A percentile compares a stretch with the other conserved stretches of the same genome.
Evolutionary conservation across 371 early-diverging fungal species (phyloP).

Genomic region (Mucor sp.): DNA sequence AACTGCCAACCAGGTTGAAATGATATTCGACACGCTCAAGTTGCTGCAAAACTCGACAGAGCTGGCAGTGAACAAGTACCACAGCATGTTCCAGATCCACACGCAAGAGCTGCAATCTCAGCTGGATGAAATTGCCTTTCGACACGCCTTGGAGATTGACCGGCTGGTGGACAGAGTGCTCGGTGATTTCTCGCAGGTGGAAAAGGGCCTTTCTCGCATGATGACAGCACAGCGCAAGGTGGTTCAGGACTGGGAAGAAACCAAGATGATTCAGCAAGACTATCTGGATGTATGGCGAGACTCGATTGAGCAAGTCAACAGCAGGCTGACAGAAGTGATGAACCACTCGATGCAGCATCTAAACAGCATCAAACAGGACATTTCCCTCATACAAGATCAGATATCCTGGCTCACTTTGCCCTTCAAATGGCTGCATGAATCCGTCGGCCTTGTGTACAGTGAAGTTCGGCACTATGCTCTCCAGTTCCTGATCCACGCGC

Average conservation of each 20-base stretch:
- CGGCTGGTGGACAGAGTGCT: background rate
- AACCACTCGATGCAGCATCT: background rate
- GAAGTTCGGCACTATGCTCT: background rate
- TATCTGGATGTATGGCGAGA: slow-evolving; percentile 2
- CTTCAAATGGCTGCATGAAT: background rate
- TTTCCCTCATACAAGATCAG: background rate
- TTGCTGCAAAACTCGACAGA: slow-evolving; percentile 12
- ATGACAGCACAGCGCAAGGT: background rate
- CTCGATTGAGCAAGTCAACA: background rate
- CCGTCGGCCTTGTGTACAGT: background rate
- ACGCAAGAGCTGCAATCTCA: background rate
- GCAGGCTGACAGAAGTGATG: background rate
- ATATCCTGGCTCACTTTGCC: background rate
- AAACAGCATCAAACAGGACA: background rate
- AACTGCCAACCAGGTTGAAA: slow-evolving; percentile 5
- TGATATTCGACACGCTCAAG: slow-evolving; percentile 2
- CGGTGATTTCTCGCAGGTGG: background rate
- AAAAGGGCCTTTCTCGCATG: slow-evolving; percentile 1
- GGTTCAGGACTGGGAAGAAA: background rate
- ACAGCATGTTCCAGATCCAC: background rate
- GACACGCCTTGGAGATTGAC: background rate
- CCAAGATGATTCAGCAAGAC: slow-evolving; percentile 1
- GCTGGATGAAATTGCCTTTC: background rate
- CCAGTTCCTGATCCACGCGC: background rate
- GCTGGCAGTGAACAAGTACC: background rate